These are phyloP conservation scores for Paraphaeosphaeria minitans DNA, from an alignment of 2,329 filamentous ascomycete genomes.

Conservation along the genomic window DNA sequence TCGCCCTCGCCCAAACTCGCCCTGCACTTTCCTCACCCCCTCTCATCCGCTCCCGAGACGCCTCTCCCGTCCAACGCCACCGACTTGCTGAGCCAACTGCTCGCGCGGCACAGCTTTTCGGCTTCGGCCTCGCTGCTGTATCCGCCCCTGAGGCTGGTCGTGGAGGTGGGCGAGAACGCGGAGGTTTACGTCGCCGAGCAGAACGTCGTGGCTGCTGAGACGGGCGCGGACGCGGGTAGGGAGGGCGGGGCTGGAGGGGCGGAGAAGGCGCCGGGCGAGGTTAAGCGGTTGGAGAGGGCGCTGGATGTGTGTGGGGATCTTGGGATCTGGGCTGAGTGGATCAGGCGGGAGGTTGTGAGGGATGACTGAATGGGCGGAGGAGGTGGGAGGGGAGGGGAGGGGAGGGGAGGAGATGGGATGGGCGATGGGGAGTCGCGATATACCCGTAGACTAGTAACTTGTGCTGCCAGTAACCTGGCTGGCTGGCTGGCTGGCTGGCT, in stretches of 20 bases:
- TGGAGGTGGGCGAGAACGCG: constrained; percentile 66
- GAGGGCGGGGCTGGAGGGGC: constrained; percentile 21
- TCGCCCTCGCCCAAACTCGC: constrained; percentile 41
- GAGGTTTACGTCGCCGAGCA: constrained; percentile 64
- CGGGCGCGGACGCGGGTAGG: not conserved
- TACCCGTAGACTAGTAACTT: not conserved
- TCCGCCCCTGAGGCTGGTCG: constrained; percentile 56
- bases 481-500: too few relatives aligned
- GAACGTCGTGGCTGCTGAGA: constrained; percentile 52
- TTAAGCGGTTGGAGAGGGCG: constrained; percentile 49
- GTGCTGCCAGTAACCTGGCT: not conserved
- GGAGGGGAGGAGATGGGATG: not conserved
- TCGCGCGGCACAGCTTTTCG: constrained; percentile 4
- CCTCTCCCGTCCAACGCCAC: constrained; percentile 9
- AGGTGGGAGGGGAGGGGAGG: not conserved
- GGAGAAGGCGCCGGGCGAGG: constrained; percentile 24
- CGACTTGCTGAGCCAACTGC: constrained; percentile 14
- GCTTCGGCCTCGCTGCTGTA: constrained; percentile 18
- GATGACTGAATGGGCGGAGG: not conserved
- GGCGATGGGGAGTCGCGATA: not conserved
- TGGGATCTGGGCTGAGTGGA: constrained; percentile 59
- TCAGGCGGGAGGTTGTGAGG: constrained; percentile 33
- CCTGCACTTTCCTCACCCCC: constrained; percentile 38
- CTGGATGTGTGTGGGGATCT: constrained; percentile 56
- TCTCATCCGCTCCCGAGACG: constrained; percentile 3